Evolutionary conservation across 495 filamentous ascomycete species (phyloP), one percentile per base, ranked within the genome.

Genomic region (Cercophora scortea): DNA sequence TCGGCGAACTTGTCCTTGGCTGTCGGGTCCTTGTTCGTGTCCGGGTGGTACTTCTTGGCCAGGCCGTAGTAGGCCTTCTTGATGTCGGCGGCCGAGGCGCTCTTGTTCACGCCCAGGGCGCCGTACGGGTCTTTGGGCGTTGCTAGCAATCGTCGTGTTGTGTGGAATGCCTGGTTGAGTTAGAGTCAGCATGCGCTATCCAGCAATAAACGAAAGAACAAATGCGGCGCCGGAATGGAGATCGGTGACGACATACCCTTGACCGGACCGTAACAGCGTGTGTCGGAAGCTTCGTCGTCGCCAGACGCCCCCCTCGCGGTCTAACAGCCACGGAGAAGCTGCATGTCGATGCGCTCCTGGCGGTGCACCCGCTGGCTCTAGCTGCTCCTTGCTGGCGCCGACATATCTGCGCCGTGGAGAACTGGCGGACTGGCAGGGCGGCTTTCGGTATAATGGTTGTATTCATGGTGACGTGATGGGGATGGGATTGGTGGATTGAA

Each of bases 51-150:
- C 64, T 96, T 97, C 71, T 97, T 97, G n/a, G 93, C 93, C 54
- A 96, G 74, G 49, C 89, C 85, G 67, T 98, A 98, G 74, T 98
- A 98, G 2, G 93, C 92, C 69, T 96, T 97, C 64, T 98, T 98
- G 61, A 98, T 96, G 7, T 96, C 94, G 50, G 82, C 64, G 6
- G 88, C 69, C n/a, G 89, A 85, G 12, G 93, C 88, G 40, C 66
- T 75, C 65, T 88, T 92, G 52, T 76, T 73, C 12, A 98, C 85
- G n/a, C 92, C 93, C 36, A 98, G 83, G 33, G 84, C 72, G 49
- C 79, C 80, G 66, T 98, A 98, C 8, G 93, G 93, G 61, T 98
- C 84, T 60, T 86, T 79, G 17, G 83, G 79, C 6, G 73, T 61
- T 4, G 87, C 83, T 42, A 78, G 66, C 17, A 77, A 67, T 13